Evolutionary conservation across 495 filamentous ascomycete species (phyloP).

Genomic region (Hyaloscypha bicolor): DNA sequence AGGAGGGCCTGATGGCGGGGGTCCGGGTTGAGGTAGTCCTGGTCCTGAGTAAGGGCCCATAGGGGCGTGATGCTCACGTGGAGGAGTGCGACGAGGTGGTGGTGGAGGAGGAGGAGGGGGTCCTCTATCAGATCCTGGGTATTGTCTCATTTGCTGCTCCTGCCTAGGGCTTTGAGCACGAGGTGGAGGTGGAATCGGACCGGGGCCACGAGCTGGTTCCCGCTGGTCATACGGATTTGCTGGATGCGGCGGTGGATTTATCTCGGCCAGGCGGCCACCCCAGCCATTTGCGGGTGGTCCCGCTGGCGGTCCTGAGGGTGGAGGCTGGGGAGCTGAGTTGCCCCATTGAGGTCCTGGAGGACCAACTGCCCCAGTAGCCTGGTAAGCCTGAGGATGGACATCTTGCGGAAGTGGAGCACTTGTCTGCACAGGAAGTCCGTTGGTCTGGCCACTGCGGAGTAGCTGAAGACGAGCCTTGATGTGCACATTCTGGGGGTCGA

Average conservation of each 20-base stretch:
- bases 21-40: conserved; percentile 47
- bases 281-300: conserved; percentile 65
- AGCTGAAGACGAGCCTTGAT: conserved; percentile 95
- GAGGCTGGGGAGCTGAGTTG: conserved; percentile 62
- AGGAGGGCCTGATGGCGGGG: conserved; percentile 56
- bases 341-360: conserved; percentile 86
- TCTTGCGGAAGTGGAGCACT: conserved; percentile 76
- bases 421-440: conserved; percentile 65
- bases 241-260: conserved; percentile 71
- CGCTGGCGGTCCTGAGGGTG: conserved; percentile 43
- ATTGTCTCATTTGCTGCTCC: conserved; percentile 59
- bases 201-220: conserved; percentile 64
- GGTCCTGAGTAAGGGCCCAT: conserved; percentile 60
- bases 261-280: conserved; percentile 76
- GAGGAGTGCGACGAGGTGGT: conserved; percentile 30
- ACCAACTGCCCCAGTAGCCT: conserved; percentile 65
- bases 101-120: conserved; percentile 45
- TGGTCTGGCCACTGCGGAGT: conserved; percentile 75
- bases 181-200: conserved; percentile 55
- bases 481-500: conserved; percentile 90
- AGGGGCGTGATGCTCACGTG: conserved; percentile 45
- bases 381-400: conserved; percentile 85
- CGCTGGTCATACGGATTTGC: conserved; percentile 80
- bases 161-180: conserved; percentile 71
- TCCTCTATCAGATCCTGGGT: conserved; percentile 67